Base-by-base conservation (phyloP, 192 early-diverging fungal genomes). In the Pilaira anomala region DNA sequence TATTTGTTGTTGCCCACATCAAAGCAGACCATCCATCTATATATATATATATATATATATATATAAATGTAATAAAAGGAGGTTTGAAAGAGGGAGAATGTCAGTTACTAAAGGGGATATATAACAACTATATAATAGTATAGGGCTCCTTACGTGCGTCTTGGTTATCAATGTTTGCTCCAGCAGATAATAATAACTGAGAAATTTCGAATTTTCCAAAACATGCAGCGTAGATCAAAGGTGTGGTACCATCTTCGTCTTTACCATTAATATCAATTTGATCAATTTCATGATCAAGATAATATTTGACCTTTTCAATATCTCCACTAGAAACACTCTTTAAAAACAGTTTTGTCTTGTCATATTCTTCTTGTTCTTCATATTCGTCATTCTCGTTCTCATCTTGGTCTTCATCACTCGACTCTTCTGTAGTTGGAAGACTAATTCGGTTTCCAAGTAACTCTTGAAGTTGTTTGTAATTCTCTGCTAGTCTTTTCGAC, bases 1-100 rank as follows among this genome's bases (percentile, higher is more conserved):
- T 88, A 66, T 90, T 90, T 56, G 88, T 87, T n/a, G 90, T 86
- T 3, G 93, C 93, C 94, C 94, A 97, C 80, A 93, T 91, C 21
- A 97, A 81, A 16, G 92, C 86, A 6, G 92, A 91, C 93, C 93
- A 97, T 18, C 89, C 88, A 67, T 85, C 86, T 84, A 41, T 16
- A 53, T 13, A 61, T 29, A n/a, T n/a, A n/a, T 40, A 40, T 40
- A 12, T 40, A 5, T 8, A 12, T 40, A 5, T 40, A 5, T 12
- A 46, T 46, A 14, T 16, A 16, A 46, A 46, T 19, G 13, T 46
- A 46, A 46, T 46, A 46, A 46, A 33, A 36, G 33, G 33, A 36
- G 33, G 11, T n/a, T n/a, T n/a, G 30, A 33, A 33, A 33, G 7
- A 33, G 7, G 2, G 7, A 33, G 7, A 33, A 33, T 4, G 2